Base-by-base conservation (phyloP, 225 moss, liverwort and hornwort species). In the Bryum argenteum region DNA sequence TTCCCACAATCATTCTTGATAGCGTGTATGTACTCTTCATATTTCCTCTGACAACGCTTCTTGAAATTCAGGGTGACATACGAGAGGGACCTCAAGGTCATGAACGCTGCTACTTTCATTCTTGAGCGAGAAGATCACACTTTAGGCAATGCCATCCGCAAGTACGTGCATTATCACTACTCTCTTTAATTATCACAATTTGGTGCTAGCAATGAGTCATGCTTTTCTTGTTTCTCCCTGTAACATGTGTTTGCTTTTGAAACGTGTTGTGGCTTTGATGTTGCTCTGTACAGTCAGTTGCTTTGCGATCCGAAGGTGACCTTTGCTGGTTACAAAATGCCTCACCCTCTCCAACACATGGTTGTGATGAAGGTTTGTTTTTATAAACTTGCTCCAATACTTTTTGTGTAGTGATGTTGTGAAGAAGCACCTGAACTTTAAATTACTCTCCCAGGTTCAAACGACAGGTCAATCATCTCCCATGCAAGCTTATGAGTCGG, bases 401-500 rank as follows among this genome's bases (percentile, higher is more conserved):
- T 33, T 33, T 33, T 33, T 33, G 33, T 33, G 7, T 5, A 5
- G 33, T 33, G 33, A 33, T 33, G 33, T 33, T 33, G 33, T 33
- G 5, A 33, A 33, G 33, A 33, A 6, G 33, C 33, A 5, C 7
- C 2, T 33, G 33, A n/a, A 33, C 33, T 2, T 33, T 0, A 6
- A 33, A 6, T 33, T 33, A 33, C 33, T 33, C 33, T 67, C 6
- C 21, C 80, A 93, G 93, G 84, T 96, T 61, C 96, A 89, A 82
- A 96, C 91, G 18, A 91, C 90, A 6, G 85, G 88, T 75, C 93
- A 96, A 55, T 96, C 96, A 12, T 91, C 93, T 48, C 96, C 96
- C 16, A 96, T 96, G 96, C 93, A 96, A 73, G 93, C 96, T 8
- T 96, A 96, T 65, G 93, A 90, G 45, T 67, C 87, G 58, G 89